These are phyloP conservation scores for Aspergillus neotritici DNA, from an alignment of 2,329 filamentous ascomycete genomes.

Conservation along the genomic window DNA sequence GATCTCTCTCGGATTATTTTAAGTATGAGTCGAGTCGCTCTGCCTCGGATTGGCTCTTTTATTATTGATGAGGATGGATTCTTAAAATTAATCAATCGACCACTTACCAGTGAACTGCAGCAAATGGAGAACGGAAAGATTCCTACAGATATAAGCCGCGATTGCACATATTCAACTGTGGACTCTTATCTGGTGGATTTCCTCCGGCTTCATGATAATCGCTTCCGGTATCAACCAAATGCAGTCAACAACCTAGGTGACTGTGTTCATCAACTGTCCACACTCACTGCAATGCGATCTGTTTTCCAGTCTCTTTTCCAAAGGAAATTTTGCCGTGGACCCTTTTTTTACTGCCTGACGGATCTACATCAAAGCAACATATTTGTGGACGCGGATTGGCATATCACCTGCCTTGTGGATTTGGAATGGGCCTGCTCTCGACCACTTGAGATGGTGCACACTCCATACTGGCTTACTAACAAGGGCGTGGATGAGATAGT, in stretches of 20 bases:
- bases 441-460: constrained; percentile 21
- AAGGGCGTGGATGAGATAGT: constrained; percentile 13
- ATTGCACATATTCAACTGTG: constrained; percentile 1
- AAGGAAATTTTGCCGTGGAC: constrained; percentile 27
- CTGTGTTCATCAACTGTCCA: constrained; percentile 14
- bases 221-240: constrained; percentile 21
- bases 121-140: constrained; percentile 6
- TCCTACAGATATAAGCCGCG: neutral
- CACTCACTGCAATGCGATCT: constrained; percentile 26
- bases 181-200: constrained; percentile 4
- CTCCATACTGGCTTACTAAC: constrained; percentile 24
- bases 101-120: constrained; percentile 11
- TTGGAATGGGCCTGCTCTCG: constrained; percentile 22
- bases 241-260: constrained; percentile 12
- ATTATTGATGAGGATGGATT: constrained; percentile 23
- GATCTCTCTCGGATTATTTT: constrained; percentile 14
- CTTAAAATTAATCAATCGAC: constrained; percentile 13
- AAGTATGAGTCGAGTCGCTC: constrained; percentile 13
- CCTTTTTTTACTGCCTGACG: constrained; percentile 22
- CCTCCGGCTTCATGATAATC: constrained; percentile 6
- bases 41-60: constrained; percentile 33
- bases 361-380: constrained; percentile 37
- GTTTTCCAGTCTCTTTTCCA: constrained; percentile 23
- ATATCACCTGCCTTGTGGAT: constrained; percentile 19
- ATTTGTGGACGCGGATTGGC: constrained; percentile 20